Conservation (phyloP, 2,329 filamentous ascomycete species). For the Dothideomycetes sp. region DNA sequence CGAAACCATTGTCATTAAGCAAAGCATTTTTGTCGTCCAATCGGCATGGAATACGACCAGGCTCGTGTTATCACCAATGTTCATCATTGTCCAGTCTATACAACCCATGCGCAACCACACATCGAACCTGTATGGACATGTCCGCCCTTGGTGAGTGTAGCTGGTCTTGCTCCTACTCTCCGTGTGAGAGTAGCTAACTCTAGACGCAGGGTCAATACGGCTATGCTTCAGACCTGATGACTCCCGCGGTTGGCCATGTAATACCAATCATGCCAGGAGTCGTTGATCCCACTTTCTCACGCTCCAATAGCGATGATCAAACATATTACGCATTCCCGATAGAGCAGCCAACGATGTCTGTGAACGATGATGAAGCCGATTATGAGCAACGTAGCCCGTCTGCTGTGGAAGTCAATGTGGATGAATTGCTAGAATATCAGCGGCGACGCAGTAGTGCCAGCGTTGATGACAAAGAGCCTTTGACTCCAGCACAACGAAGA, state of each 20-base stretch:
- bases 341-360: slow-evolving; percentile 2
- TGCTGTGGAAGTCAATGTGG: slow-evolving; percentile 8
- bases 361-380: background rate
- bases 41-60: slow-evolving; percentile 4
- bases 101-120: slow-evolving; percentile 3
- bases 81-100: slow-evolving; percentile 3
- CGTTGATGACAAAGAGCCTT: slow-evolving; percentile 38
- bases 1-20: no score
- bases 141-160: slow-evolving; percentile 1
- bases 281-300: no score
- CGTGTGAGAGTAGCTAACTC: no score
- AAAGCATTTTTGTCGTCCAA: no score
- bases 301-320: no score
- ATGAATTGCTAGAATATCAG: slow-evolving; percentile 8
- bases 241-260: background rate
- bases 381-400: background rate
- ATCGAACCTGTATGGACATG: background rate
- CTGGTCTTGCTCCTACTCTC: no score
- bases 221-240: slow-evolving; percentile 1
- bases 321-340: background rate
- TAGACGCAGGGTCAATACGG: slow-evolving; percentile 3
- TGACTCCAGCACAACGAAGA: slow-evolving; percentile 43
- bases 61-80: background rate
- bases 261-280: no score
- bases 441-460: slow-evolving; percentile 22